phyloP scores from a whole-genome alignment of 2,329 filamentous ascomycete species.

The Aspergillus transmontanensis region DNA sequence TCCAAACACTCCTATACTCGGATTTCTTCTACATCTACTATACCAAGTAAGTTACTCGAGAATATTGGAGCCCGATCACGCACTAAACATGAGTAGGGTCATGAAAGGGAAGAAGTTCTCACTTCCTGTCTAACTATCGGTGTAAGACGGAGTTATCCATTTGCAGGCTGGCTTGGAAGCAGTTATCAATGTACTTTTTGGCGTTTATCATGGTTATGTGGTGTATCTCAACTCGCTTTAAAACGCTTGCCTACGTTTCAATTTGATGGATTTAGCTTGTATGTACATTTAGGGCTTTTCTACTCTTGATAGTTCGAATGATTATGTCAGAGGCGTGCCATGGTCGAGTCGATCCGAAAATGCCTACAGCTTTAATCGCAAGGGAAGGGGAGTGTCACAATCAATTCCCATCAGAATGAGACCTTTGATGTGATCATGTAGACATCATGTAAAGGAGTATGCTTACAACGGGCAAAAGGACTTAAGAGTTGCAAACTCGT shows the following conservation, averaged over 20 bases:
- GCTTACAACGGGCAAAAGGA: neutral
- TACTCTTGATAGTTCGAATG: no score
- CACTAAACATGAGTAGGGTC: constrained; percentile 50
- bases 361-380: neutral
- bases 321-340: neutral
- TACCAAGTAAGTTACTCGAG: constrained; percentile 68
- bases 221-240: neutral
- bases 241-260: neutral
- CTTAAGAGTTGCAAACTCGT: neutral
- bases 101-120: constrained; percentile 88
- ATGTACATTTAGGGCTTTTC: neutral
- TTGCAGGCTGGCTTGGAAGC: neutral
- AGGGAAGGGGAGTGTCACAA: neutral
- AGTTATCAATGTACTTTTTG: neutral
- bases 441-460: neutral
- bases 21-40: constrained; percentile 99
- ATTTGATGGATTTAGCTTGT: neutral
- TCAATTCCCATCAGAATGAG: neutral
- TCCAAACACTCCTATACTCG: constrained; percentile 94
- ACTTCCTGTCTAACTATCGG: constrained; percentile 65
- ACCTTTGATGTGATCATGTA: no score
- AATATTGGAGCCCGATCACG: neutral
- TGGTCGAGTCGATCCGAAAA: neutral
- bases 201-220: neutral
- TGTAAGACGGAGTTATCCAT: neutral